Base-by-base conservation (phyloP, 202 grass and related monocot genomes). In the Zizania palustris region DNA sequence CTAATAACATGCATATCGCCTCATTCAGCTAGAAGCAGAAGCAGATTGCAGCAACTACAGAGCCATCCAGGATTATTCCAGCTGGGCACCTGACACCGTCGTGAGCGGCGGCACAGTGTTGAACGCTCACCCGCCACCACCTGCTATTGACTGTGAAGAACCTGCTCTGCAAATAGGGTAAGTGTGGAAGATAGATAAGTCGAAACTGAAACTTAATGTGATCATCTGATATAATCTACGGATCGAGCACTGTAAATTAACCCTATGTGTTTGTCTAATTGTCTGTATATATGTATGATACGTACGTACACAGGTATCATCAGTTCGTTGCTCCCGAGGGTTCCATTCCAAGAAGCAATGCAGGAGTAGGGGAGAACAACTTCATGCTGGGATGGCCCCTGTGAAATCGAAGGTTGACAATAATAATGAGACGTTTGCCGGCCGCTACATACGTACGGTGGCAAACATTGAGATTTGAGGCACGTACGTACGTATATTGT, bases 161-260 rank as follows among this genome's bases (percentile, higher is more conserved):
- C 82, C 88, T 48, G 81, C 85, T 67, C 82, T 90, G 50, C 87
- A 88, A 62, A 93, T 93, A 9, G 85, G 91, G 91, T 90, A 77
- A 33, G 20, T 8, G 28, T 65, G n/a, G 18, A 55, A 55, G 51
- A 55, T 55, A 55, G 51, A 55, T 55, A 19, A 20, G 6, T 20
- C 51, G 20, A 20, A 19, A 3, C 6, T 20, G 3, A 55, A 55
- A 55, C 7, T n/a, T n/a, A n/a, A n/a, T n/a, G 6, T 55, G 51
- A 55, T 55, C 51, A 55, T 20, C n/a, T 9, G n/a, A 55, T 55
- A 28, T 28, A 28, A 28, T 28, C 28, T 28, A 28, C 28, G 2
- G 28, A 28, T 28, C 28, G 28, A 28, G 28, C 28, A 28, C 28
- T 28, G 28, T 28, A 28, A 28, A 28, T 28, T 28, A 28, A 28